Percentiles rank a stretch among this genome's conserved stretches.
phyloP scores from a whole-genome alignment of 805 yeast genomes.

The Wickerhamomyces sydowiorum region DNA sequence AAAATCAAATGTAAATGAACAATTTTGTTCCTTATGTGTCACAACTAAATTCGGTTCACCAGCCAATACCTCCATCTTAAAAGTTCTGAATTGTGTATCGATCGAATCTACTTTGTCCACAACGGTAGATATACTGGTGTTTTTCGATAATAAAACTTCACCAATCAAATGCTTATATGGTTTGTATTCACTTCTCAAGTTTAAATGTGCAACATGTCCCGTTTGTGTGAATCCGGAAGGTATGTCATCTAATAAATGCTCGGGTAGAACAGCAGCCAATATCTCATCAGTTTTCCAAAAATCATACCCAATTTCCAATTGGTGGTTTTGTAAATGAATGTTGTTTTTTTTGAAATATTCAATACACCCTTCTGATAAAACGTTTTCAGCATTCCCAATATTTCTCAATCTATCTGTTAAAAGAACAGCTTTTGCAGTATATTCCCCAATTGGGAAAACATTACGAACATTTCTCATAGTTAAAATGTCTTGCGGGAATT shows the following conservation, averaged over 20 bases:
- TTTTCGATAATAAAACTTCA: constrained; percentile 80
- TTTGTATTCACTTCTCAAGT: constrained; percentile 75
- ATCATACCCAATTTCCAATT: constrained; percentile 56
- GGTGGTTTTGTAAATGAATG: constrained; percentile 46
- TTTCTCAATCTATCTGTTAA: constrained; percentile 45
- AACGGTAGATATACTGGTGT: constrained; percentile 70
- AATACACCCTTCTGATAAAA: constrained; percentile 37
- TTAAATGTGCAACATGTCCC: constrained; percentile 94
- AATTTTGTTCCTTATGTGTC: constrained; percentile 82
- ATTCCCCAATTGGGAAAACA: constrained; percentile 41
- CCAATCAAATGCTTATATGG: constrained; percentile 83
- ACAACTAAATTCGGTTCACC: constrained; percentile 75
- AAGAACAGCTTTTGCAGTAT: constrained; percentile 38
- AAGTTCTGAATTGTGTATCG: constrained; percentile 84
- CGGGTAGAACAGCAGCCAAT: constrained; percentile 71
- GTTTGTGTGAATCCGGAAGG: constrained; percentile 92
- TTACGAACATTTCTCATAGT: constrained; percentile 67
- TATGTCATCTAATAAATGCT: constrained; percentile 55
- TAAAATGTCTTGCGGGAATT: constrained; percentile 54
- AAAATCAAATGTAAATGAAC: constrained; percentile 83
- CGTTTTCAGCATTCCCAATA: constrained; percentile 29
- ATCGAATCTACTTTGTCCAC: constrained; percentile 89
- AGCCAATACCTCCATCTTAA: constrained; percentile 89
- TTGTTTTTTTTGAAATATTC: constrained; percentile 41
- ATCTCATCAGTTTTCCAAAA: constrained; percentile 92